Percentiles rank a stretch among this genome's conserved stretches.
These are phyloP conservation scores for Spizellomyces punctatus DNA, from an alignment of 192 early-diverging fungal species.

Conservation along the genomic window DNA sequence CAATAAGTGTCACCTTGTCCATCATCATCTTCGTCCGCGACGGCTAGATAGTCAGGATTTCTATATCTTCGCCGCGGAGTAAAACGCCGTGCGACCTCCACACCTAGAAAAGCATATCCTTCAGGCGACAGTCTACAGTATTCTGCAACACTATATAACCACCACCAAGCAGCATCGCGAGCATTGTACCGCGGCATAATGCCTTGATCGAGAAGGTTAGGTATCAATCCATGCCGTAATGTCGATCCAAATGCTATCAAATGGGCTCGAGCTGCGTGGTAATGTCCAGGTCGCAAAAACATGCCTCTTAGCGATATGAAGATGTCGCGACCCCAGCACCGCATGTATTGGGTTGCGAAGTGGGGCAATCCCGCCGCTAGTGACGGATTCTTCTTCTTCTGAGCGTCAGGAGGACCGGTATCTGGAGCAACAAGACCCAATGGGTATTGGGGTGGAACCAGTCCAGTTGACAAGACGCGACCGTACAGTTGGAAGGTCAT, in stretches of 20 bases:
- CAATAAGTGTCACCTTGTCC: constrained; percentile 47
- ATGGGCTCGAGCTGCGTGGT: constrained; percentile 79
- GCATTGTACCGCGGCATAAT: constrained; percentile 91
- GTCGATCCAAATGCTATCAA: constrained; percentile 90
- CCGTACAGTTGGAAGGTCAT: constrained; percentile 87
- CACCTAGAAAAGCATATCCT: constrained; percentile 73
- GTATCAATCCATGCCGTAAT: constrained; percentile 93
- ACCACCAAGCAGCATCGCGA: constrained; percentile 96
- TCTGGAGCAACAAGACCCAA: neutral
- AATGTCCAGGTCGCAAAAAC: constrained; percentile 81
- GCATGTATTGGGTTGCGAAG: constrained; percentile 89
- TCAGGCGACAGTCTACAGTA: constrained; percentile 80
- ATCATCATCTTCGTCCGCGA: constrained; percentile 31
- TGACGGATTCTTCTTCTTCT: constrained; percentile 41
- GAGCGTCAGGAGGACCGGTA: neutral
- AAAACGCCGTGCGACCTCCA: constrained; percentile 79
- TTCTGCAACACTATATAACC: constrained; percentile 84
- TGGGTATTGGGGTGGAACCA: constrained; percentile 64
- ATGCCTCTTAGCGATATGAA: constrained; percentile 89
- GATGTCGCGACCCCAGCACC: constrained; percentile 98
- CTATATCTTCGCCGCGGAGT: constrained; percentile 59
- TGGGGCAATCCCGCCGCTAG: constrained; percentile 96
- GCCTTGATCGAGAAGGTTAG: constrained; percentile 90
- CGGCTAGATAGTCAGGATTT: constrained; percentile 34
- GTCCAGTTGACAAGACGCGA: constrained; percentile 76